A percentile compares a stretch with the other conserved stretches of the same genome.
These are phyloP conservation scores for Ormosia emarginata DNA, from an alignment of 306 rosid genomes.

Conservation along the genomic window DNA sequence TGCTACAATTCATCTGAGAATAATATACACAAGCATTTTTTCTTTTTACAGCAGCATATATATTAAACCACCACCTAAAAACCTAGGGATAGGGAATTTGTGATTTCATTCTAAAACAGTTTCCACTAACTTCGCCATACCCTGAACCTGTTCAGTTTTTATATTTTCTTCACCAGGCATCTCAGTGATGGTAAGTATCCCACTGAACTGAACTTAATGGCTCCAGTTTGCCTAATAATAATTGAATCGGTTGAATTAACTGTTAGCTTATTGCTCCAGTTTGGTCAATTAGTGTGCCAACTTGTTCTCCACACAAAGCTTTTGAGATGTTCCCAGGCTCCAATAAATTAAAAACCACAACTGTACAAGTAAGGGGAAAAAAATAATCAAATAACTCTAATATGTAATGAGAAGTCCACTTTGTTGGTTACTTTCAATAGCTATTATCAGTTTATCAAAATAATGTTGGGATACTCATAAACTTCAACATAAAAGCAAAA, in stretches of 20 bases:
- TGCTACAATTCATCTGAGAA: conserved; percentile 26
- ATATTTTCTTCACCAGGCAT: conserved; percentile 21
- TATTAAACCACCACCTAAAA: conserved; percentile 10
- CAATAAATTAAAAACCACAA: conserved; percentile 59
- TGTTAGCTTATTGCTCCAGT: conserved; percentile 52
- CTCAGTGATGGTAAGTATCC: conserved; percentile 1
- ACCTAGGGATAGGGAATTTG: conserved; percentile 3
- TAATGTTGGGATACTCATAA: background rate
- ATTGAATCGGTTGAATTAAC: conserved; percentile 24
- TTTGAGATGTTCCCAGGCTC: conserved; percentile 71
- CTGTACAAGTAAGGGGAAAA: conserved; percentile 30
- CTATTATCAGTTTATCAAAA: background rate
- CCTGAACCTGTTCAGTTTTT: background rate
- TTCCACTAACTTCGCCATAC: background rate
- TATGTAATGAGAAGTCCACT: background rate
- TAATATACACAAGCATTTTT: conserved; percentile 25
- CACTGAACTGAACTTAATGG: background rate
- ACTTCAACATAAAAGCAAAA: background rate
- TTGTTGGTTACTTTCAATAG: background rate
- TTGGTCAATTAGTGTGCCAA: conserved; percentile 63
- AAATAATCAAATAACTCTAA: background rate
- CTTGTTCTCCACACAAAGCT: conserved; percentile 71
- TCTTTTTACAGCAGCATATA: conserved; percentile 18
- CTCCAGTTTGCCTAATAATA: conserved; percentile 15
- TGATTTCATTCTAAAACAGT: conserved; percentile 19